Conservation (phyloP, 1,284 basidiomycete genomes). For the Mrakiaceae sp. region DNA sequence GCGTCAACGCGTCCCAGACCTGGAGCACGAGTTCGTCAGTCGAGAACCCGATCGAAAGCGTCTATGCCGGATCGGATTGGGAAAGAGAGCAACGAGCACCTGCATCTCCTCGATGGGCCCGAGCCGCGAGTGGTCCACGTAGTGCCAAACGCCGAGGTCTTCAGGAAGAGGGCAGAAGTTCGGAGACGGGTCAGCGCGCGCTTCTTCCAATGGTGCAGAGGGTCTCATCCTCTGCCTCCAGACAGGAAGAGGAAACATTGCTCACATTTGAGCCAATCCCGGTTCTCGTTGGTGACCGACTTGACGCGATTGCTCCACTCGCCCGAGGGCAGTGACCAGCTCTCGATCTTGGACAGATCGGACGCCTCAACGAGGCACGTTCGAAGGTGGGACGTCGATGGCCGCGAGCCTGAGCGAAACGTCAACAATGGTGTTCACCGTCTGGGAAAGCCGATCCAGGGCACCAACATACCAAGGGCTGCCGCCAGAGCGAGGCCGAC, state of each 20-base stretch:
- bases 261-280: constrained; percentile 60
- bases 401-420: not conserved
- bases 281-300: constrained; percentile 76
- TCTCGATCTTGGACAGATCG: constrained; percentile 53
- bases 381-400: constrained; percentile 8
- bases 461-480: constrained; percentile 54
- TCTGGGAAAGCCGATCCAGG: too few relatives aligned
- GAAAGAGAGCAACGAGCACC: constrained; percentile 36
- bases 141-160: constrained; percentile 74
- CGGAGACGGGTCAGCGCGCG: too few relatives aligned
- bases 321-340: constrained; percentile 51
- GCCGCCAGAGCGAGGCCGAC: constrained; percentile 81
- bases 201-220: too few relatives aligned
- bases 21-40: constrained; percentile 26
- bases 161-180: not conserved
- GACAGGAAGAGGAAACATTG: not conserved
- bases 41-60: not conserved
- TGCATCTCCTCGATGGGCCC: constrained; percentile 72
- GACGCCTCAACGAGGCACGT: constrained; percentile 13
- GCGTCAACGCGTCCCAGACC: constrained; percentile 74
- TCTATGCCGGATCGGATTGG: not conserved
- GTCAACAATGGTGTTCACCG: too few relatives aligned
- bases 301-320: constrained; percentile 78
- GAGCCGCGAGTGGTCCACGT: constrained; percentile 61
- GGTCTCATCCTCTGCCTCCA: too few relatives aligned